These are phyloP conservation scores for Aspergillus cejpii DNA, from an alignment of 2,329 filamentous ascomycete species.

Conservation along the genomic window DNA sequence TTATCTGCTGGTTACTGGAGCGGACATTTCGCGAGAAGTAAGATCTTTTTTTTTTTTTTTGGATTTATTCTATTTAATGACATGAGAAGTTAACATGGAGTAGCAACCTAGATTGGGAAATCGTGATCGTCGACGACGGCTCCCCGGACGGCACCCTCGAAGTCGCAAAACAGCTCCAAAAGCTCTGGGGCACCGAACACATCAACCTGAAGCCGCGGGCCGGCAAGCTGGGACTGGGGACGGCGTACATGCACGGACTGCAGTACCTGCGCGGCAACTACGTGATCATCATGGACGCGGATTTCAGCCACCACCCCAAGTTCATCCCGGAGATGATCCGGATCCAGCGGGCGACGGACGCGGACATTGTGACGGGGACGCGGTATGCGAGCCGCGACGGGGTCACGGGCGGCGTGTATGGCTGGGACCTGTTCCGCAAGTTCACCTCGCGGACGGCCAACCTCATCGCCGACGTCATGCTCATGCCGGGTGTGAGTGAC, in stretches of 20 bases:
- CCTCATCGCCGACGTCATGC: conserved; percentile 87
- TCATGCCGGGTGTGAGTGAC: conserved; percentile 90
- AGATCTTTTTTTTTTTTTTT: conserved; percentile 22
- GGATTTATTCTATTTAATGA: background rate
- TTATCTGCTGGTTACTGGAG: conserved; percentile 90
- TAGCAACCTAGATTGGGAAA: conserved; percentile 94
- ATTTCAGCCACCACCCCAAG: conserved; percentile 98
- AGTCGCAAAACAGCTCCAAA: conserved; percentile 82
- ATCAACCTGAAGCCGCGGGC: conserved; percentile 80
- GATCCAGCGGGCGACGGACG: conserved; percentile 68
- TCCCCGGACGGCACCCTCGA: conserved; percentile 92
- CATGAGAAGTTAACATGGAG: too few species aligned
- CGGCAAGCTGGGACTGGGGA: conserved; percentile 94
- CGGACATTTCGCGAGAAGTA: conserved; percentile 86
- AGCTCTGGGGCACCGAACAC: conserved; percentile 67
- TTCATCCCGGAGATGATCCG: conserved; percentile 94
- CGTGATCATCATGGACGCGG: conserved; percentile 99
- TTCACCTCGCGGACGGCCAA: conserved; percentile 69
- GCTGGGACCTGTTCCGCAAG: conserved; percentile 92
- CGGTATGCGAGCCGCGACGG: conserved; percentile 71
- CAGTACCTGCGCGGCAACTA: conserved; percentile 87
- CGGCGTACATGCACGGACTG: conserved; percentile 90
- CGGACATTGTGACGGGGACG: conserved; percentile 95
- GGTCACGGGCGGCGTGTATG: conserved; percentile 69
- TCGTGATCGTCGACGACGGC: conserved; percentile 97